Evolutionary conservation across 2,329 filamentous ascomycete genomes (phyloP).

Genomic region (Elsinoe ampelina): DNA sequence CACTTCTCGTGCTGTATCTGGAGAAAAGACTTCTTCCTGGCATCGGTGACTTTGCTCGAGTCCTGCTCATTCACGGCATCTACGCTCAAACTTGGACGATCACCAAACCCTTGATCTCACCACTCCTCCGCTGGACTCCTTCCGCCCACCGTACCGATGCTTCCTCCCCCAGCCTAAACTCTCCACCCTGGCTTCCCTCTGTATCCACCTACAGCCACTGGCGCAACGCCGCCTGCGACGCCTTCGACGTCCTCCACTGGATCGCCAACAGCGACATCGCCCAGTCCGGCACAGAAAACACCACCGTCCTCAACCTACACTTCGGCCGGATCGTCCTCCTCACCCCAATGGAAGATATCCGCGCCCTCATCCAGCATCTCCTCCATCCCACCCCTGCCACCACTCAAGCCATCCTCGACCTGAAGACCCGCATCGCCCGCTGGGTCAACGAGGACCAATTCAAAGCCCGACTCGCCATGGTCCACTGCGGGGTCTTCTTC

Average conservation of each 20-base stretch:
- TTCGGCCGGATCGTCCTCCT: slow-evolving; percentile 44
- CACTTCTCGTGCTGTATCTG: slow-evolving; percentile 39
- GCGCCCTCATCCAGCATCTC: slow-evolving; percentile 28
- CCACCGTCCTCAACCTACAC: slow-evolving; percentile 47
- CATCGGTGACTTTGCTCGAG: slow-evolving; percentile 40
- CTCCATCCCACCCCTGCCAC: background rate
- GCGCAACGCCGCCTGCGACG: slow-evolving; percentile 40
- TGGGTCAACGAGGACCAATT: slow-evolving; percentile 46
- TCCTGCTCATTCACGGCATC: slow-evolving; percentile 41
- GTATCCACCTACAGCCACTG: slow-evolving; percentile 41
- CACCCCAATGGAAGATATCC: slow-evolving; percentile 39
- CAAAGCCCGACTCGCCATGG: slow-evolving; percentile 44
- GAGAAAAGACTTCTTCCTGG: slow-evolving; percentile 38
- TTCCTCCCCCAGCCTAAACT: background rate
- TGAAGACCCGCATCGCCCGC: slow-evolving; percentile 28
- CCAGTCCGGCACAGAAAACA: slow-evolving; percentile 43
- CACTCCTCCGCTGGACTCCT: slow-evolving; percentile 32
- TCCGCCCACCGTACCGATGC: slow-evolving; percentile 14
- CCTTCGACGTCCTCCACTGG: slow-evolving; percentile 50
- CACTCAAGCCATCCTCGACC: background rate
- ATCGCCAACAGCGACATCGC: slow-evolving; percentile 46
- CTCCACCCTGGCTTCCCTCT: slow-evolving; percentile 36
- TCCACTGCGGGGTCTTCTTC: slow-evolving; percentile 44
- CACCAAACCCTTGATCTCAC: slow-evolving; percentile 35
- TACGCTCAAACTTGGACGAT: slow-evolving; percentile 43